Evolutionary conservation across 2,329 filamentous ascomycete species (phyloP).

Genomic region (Ilyonectria mors-panacis): DNA sequence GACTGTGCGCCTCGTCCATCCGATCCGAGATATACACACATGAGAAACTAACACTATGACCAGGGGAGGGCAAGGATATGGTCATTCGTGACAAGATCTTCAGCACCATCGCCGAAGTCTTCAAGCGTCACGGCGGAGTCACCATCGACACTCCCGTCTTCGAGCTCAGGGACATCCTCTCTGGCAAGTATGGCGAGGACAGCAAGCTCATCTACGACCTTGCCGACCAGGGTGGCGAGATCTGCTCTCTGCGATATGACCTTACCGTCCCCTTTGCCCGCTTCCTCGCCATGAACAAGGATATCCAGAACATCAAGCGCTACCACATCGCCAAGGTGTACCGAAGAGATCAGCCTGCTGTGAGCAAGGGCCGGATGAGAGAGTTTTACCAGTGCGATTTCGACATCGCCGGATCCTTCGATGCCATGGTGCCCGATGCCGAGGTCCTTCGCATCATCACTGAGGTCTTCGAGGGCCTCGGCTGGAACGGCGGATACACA

Average conservation of each 20-base stretch:
- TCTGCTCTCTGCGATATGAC: conserved; percentile 83
- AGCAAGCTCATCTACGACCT: conserved; percentile 93
- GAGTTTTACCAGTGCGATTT: conserved; percentile 99
- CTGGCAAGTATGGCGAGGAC: conserved; percentile 94
- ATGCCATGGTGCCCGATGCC: conserved; percentile 92
- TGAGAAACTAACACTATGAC: conserved; percentile 31
- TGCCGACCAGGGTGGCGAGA: conserved; percentile 88
- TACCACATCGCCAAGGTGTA: conserved; percentile 95
- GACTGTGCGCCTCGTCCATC: conserved; percentile 70
- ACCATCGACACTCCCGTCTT: conserved; percentile 88
- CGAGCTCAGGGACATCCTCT: conserved; percentile 87
- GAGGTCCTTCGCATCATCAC: conserved; percentile 88
- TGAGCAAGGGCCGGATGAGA: conserved; percentile 92
- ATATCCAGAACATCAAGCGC: conserved; percentile 87
- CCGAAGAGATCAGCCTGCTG: conserved; percentile 67
- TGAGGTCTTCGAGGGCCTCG: conserved; percentile 87
- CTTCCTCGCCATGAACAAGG: conserved; percentile 92
- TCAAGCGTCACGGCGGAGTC: conserved; percentile 86
- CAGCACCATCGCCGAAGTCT: conserved; percentile 80
- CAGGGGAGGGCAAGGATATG: conserved; percentile 80
- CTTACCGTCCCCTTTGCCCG: conserved; percentile 92
- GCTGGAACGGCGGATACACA: conserved; percentile 81
- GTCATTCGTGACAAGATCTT: conserved; percentile 87
- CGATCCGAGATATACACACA: not conserved
- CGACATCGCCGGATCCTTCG: conserved; percentile 90